These are phyloP conservation scores for Penicillium sp. DNA, from an alignment of 2,329 filamentous ascomycete species.

Conservation along the genomic window DNA sequence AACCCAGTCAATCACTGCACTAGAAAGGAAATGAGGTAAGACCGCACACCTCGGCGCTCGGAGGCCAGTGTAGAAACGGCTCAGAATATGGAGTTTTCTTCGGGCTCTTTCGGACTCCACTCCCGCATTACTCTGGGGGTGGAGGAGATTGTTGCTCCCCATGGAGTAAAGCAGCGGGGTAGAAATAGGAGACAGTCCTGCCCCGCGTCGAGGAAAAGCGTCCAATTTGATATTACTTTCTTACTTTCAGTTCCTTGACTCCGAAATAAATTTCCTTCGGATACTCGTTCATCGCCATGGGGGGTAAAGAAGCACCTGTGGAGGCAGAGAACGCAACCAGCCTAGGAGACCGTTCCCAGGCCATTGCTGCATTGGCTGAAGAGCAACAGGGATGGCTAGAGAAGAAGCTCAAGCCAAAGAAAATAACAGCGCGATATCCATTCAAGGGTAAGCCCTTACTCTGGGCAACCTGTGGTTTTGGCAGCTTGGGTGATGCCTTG, in stretches of 20 bases:
- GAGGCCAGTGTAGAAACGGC: neutral
- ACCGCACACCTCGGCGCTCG: neutral
- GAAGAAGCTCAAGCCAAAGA: conserved; percentile 42
- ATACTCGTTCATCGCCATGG: conserved; percentile 2
- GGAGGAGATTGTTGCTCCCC: conserved; percentile 12
- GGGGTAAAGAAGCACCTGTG: conserved; percentile 1
- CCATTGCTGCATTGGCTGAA: conserved; percentile 27
- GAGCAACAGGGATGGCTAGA: conserved; percentile 38
- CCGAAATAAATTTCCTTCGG: neutral
- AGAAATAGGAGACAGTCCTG: conserved; percentile 19
- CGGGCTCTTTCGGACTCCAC: neutral
- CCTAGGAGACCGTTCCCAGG: conserved; percentile 26
- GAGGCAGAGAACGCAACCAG: conserved; percentile 15
- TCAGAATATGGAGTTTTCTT: neutral
- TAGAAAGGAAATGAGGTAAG: neutral
- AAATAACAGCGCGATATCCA: conserved; percentile 41
- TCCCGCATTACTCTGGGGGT: conserved; percentile 14
- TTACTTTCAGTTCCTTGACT: neutral
- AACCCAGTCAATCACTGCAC: neutral
- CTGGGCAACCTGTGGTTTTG: conserved; percentile 46
- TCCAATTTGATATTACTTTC: too few relatives aligned
- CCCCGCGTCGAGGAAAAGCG: neutral
- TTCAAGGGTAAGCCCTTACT: conserved; percentile 42
- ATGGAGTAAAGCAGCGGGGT: conserved; percentile 19
- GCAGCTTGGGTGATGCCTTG: conserved; percentile 45